These are phyloP conservation scores for Septoria petroselini DNA, from an alignment of 2,329 filamentous ascomycete species.

Conservation along the genomic window DNA sequence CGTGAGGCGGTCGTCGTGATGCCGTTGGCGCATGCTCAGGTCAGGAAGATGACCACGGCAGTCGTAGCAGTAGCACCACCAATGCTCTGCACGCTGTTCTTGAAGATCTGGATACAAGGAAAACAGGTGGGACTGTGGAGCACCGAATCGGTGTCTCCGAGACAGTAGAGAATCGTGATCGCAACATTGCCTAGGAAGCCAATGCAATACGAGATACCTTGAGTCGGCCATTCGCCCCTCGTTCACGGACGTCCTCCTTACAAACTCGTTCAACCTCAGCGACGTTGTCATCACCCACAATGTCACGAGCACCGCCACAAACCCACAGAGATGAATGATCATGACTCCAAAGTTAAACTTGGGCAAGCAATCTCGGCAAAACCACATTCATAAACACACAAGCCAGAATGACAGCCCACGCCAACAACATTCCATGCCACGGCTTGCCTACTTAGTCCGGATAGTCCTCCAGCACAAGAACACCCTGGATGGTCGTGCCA, in stretches of 20 bases:
- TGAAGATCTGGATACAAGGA: slow-evolving; percentile 53
- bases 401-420: slow-evolving; percentile 40
- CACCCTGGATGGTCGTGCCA: slow-evolving; percentile 44
- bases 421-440: slow-evolving; percentile 44
- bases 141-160: slow-evolving; percentile 43
- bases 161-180: slow-evolving; percentile 45
- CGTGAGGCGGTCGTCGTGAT: slow-evolving; percentile 43
- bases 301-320: slow-evolving; percentile 53
- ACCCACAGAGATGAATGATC: slow-evolving; percentile 52
- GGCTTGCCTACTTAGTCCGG: slow-evolving; percentile 37
- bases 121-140: slow-evolving; percentile 46
- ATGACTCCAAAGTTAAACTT: slow-evolving; percentile 45
- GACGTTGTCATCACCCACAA: slow-evolving; percentile 37
- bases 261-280: slow-evolving; percentile 28
- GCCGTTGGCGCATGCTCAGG: slow-evolving; percentile 37
- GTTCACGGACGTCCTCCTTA: slow-evolving; percentile 36
- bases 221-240: slow-evolving; percentile 37
- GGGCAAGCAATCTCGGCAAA: slow-evolving; percentile 44
- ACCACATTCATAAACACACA: slow-evolving; percentile 49
- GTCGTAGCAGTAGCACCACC: slow-evolving; percentile 49
- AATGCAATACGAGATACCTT: slow-evolving; percentile 38
- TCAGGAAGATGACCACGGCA: slow-evolving; percentile 41
- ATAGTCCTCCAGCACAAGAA: slow-evolving; percentile 42
- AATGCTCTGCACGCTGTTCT: slow-evolving; percentile 44
- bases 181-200: slow-evolving; percentile 38